These are phyloP conservation scores for Lablab purpureus DNA, from an alignment of 306 rosid species.

Conservation along the genomic window DNA sequence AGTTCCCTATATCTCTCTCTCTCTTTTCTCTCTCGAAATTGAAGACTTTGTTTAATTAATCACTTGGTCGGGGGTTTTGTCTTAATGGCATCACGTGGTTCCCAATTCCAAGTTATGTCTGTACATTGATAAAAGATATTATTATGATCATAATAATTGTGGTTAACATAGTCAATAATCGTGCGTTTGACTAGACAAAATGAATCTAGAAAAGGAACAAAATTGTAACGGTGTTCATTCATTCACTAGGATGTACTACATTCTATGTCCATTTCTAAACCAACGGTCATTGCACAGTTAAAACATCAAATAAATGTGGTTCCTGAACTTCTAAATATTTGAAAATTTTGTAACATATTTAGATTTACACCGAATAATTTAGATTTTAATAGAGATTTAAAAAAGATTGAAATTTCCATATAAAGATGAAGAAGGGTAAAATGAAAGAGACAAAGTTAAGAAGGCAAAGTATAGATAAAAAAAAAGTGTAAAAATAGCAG, in stretches of 20 bases:
- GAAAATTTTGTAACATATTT: too few relatives aligned
- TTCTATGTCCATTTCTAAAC: not conserved
- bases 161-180: slow-evolving; percentile 45
- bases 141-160: slow-evolving; percentile 37
- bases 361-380: not conserved
- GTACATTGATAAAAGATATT: slow-evolving; percentile 39
- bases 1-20: slow-evolving; percentile 38
- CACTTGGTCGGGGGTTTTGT: slow-evolving; percentile 99
- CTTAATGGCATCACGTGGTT: slow-evolving; percentile 98
- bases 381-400: not conserved
- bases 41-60: slow-evolving; percentile 68
- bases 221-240: not conserved
- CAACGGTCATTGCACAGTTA: not conserved
- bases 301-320: not conserved
- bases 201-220: not conserved
- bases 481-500: not conserved
- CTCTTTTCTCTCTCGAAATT: slow-evolving; percentile 54
- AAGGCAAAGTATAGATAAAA: not conserved
- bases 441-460: not conserved
- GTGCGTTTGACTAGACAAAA: slow-evolving; percentile 44
- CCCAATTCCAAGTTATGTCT: slow-evolving; percentile 91
- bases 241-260: not conserved
- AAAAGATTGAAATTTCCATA: not conserved
- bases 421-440: not conserved
- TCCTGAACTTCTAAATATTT: not conserved